Evolutionary conservation across 306 rosid genomes (phyloP), one percentile per base, ranked within the genome.

Genomic region (Glycine soja): DNA sequence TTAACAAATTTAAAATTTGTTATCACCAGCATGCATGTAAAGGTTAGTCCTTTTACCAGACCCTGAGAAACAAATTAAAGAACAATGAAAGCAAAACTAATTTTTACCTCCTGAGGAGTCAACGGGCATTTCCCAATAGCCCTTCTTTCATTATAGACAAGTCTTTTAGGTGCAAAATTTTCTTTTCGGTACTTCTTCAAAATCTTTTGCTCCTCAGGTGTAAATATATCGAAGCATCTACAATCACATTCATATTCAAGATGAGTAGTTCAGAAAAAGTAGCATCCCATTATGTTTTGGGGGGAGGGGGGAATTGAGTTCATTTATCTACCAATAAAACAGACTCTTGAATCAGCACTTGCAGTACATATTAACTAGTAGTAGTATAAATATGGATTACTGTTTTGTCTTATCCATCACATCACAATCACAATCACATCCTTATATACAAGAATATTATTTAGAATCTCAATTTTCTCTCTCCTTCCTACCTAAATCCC

Each of bases 51-150:
- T 1, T 24, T 57, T 58, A 34, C 68, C 10, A 43, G 78, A 64
- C 47, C 74, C n/a, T 48, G 47, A 38, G 70, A 78, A 71, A 71
- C 56, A 67, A 42, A 15, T 57, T 69, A 85, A 58, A 78, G 59
- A 43, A 11, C 12, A 51, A 36, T 66, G 11, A 68, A 36, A 76
- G 73, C 12, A 72, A 76, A 83, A 74, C 54, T 63, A 59, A 13
- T 32, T 45, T 67, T 88, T 86, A 96, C 99, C 99, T 96, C 99
- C 85, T 96, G 97, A 7, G 99, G 99, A 81, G 97, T 96, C 88
- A 96, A 82, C 15, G 99, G 99, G 74, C 99, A 96, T 85, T 96
- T 96, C 71, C 98, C 98, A 50, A 96, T 93, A 69, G 99, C 98
- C 86, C 99, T 90, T 88, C 99, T 92, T 86, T 92, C 97, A 59